Conservation (phyloP, 306 rosid species). For the Cyclanthera cordifolia region DNA sequence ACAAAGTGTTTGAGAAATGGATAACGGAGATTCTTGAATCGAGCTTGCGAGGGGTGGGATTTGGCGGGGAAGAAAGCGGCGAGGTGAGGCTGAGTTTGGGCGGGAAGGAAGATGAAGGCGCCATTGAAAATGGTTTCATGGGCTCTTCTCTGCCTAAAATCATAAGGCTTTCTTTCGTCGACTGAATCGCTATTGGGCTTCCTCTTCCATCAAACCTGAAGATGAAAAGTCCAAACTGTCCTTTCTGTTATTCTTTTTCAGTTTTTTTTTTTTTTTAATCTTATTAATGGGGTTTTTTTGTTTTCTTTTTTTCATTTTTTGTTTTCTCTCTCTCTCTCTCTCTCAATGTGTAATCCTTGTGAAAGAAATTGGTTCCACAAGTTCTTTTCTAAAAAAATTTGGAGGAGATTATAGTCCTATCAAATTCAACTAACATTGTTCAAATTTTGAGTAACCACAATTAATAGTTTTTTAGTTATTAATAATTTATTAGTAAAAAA, state of each 20-base stretch:
- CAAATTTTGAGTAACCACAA: too few relatives aligned
- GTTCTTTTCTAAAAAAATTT: not conserved
- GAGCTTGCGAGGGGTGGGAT: conserved; percentile 42
- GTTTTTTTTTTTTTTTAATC: not conserved
- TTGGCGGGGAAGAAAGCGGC: conserved; percentile 56
- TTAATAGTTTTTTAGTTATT: too few relatives aligned
- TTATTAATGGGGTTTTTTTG: not conserved
- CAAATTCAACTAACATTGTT: too few relatives aligned
- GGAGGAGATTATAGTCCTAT: not conserved
- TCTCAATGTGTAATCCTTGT: not conserved
- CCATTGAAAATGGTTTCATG: conserved; percentile 60
- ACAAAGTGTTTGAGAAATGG: conserved; percentile 90
- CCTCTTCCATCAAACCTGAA: not conserved
- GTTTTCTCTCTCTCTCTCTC: too few relatives aligned
- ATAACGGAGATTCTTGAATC: conserved; percentile 59
- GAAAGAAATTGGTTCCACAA: not conserved
- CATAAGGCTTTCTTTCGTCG: conserved; percentile 53
- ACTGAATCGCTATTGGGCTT: conserved; percentile 18
- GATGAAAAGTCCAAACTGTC: not conserved
- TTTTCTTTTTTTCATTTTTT: not conserved
- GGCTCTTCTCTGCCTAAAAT: conserved; percentile 67
- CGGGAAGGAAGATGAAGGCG: conserved; percentile 38
- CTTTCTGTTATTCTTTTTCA: not conserved
- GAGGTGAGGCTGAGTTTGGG: conserved; percentile 63
- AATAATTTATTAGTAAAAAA: too few relatives aligned